Evolutionary conservation across 2,329 filamentous ascomycete genomes (phyloP).

Genomic region (Xylaria sp.): DNA sequence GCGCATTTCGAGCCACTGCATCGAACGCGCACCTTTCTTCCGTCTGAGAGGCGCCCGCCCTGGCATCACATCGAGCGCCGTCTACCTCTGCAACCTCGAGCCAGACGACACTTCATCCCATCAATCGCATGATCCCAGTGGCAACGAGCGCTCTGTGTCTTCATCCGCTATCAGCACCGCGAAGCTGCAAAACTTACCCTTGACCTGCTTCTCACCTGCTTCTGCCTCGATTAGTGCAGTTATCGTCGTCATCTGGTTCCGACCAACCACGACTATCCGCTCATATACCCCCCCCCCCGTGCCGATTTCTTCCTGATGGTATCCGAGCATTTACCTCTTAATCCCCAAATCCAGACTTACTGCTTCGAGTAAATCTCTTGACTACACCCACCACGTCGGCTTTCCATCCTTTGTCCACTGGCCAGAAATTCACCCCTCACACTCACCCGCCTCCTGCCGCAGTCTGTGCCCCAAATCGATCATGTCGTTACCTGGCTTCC

Average conservation of each 20-base stretch:
- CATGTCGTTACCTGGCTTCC: conserved; percentile 44
- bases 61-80: conserved; percentile 12
- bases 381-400: conserved; percentile 22
- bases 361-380: conserved; percentile 21
- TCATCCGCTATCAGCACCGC: conserved; percentile 3
- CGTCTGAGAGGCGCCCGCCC: conserved; percentile 6
- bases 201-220: conserved; percentile 13
- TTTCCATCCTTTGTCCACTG: conserved; percentile 26
- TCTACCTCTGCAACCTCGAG: not conserved
- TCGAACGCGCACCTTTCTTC: conserved; percentile 7
- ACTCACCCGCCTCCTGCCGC: conserved; percentile 11
- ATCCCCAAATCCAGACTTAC: conserved; percentile 28
- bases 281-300: conserved; percentile 6
- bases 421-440: conserved; percentile 21
- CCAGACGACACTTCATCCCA: conserved; percentile 6
- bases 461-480: conserved; percentile 26
- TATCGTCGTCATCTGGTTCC: conserved; percentile 17
- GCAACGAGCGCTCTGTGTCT: conserved; percentile 11
- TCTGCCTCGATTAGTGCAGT: conserved; percentile 30
- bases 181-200: conserved; percentile 15
- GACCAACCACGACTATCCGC: conserved; percentile 17
- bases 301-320: conserved; percentile 19
- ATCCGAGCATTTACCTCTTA: conserved; percentile 25
- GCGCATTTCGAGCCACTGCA: conserved; percentile 12
- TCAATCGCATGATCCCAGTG: conserved; percentile 8